Conservation (phyloP, 139 green algal genomes). For the Pycnococcus provasolii region DNA sequence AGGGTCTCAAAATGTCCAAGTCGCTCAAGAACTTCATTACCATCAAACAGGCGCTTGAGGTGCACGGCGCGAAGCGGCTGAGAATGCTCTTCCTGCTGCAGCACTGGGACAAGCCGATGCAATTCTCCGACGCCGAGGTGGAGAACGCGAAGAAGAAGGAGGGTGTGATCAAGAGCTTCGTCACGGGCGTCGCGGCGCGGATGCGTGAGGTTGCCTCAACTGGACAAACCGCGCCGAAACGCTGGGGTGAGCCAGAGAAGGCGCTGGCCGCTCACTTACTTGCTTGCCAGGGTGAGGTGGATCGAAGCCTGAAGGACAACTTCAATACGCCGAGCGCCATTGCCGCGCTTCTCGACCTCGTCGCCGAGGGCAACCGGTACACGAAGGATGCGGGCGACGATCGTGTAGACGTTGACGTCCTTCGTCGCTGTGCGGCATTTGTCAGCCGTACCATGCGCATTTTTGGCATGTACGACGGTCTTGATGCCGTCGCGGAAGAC, state of each 20-base stretch:
- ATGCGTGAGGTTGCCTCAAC: constrained; percentile 4
- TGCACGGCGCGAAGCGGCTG: constrained; percentile 72
- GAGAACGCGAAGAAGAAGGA: background rate
- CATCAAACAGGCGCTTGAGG: constrained; percentile 64
- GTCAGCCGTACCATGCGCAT: constrained; percentile 68
- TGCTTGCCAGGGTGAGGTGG: constrained; percentile 46
- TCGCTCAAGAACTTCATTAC: constrained; percentile 99
- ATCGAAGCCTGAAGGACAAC: constrained; percentile 74
- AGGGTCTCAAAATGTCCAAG: constrained; percentile 98
- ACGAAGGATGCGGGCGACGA: constrained; percentile 40
- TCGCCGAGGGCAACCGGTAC: constrained; percentile 76
- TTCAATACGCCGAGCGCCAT: constrained; percentile 81
- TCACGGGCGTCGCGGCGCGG: constrained; percentile 14
- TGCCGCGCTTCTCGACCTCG: constrained; percentile 56
- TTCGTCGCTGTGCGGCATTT: constrained; percentile 54
- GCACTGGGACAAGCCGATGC: constrained; percentile 65
- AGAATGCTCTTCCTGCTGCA: constrained; percentile 86
- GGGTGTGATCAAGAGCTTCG: background rate
- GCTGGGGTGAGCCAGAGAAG: constrained; percentile 46
- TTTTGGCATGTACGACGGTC: constrained; percentile 55
- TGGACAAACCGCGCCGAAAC: constrained; percentile 8
- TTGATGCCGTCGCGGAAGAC: constrained; percentile 31
- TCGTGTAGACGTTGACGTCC: constrained; percentile 42
- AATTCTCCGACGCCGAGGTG: background rate
- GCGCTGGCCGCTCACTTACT: constrained; percentile 35